Evolutionary conservation across 352 stramenopile species (phyloP).

Genomic region (Pythium apleroticum): DNA sequence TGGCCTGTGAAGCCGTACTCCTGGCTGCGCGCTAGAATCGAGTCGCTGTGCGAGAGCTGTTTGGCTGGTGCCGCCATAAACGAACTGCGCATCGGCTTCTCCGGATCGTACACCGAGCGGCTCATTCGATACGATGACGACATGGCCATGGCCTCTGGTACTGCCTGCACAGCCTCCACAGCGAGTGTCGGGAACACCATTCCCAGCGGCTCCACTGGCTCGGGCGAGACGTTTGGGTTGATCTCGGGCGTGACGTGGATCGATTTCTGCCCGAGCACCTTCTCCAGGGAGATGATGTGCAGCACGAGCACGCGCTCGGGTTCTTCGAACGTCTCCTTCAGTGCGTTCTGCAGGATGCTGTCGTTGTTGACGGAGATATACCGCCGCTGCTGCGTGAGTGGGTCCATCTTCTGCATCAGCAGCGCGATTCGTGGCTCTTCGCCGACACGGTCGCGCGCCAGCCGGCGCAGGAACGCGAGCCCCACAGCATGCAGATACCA

Average conservation of each 20-base stretch:
- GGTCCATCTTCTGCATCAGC: slow-evolving; percentile 49
- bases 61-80: slow-evolving; percentile 20
- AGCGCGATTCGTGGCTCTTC: slow-evolving; percentile 57
- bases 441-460: slow-evolving; percentile 70
- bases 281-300: slow-evolving; percentile 68
- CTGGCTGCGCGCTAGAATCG: slow-evolving; percentile 16
- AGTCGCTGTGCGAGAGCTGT: slow-evolving; percentile 40
- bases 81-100: slow-evolving; percentile 31
- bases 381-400: slow-evolving; percentile 33
- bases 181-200: slow-evolving; percentile 74
- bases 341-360: slow-evolving; percentile 44
- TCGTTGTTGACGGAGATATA: slow-evolving; percentile 68
- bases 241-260: slow-evolving; percentile 78
- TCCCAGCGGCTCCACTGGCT: slow-evolving; percentile 60
- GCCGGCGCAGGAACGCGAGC: slow-evolving; percentile 63
- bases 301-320: slow-evolving; percentile 66
- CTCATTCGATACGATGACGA: slow-evolving; percentile 42
- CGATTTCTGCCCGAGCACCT: slow-evolving; percentile 45
- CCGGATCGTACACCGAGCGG: slow-evolving; percentile 62
- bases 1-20: slow-evolving; percentile 19
- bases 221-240: slow-evolving; percentile 82
- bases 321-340: slow-evolving; percentile 67
- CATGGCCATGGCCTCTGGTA: slow-evolving; percentile 30
- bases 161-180: slow-evolving; percentile 40
- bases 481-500: slow-evolving; percentile 80